These are phyloP conservation scores for Lachnellula suecica DNA, from an alignment of 2,329 filamentous ascomycete species.

Conservation along the genomic window DNA sequence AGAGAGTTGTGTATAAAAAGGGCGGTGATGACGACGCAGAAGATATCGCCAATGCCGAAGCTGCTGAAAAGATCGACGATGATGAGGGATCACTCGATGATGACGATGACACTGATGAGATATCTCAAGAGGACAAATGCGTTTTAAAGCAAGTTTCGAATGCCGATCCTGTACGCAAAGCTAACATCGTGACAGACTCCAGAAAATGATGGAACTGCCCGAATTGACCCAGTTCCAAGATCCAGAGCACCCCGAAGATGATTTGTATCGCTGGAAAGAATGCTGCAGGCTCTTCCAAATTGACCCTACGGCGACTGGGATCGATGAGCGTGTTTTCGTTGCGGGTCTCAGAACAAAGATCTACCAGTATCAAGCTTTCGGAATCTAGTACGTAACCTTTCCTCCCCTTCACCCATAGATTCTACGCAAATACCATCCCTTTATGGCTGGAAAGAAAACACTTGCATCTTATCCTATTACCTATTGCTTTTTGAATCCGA, in stretches of 20 bases:
- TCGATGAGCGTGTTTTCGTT: constrained; percentile 10
- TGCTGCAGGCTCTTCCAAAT: constrained; percentile 17
- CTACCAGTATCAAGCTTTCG: constrained; percentile 20
- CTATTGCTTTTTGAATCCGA: background rate
- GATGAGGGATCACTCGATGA: background rate
- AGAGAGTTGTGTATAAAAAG: background rate
- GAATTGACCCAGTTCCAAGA: constrained; percentile 11
- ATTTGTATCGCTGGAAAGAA: constrained; percentile 8
- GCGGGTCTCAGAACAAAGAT: constrained; percentile 12
- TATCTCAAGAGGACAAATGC: background rate
- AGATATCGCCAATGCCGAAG: background rate
- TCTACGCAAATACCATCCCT: background rate
- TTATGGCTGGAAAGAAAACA: too few relatives aligned
- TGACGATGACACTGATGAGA: background rate
- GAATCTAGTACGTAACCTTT: constrained; percentile 3
- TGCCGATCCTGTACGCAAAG: background rate
- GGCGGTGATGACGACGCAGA: background rate
- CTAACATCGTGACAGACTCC: constrained; percentile 4
- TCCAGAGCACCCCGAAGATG: background rate
- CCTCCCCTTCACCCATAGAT: background rate
- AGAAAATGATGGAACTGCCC: constrained; percentile 13
- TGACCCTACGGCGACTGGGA: constrained; percentile 3
- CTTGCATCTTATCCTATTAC: background rate
- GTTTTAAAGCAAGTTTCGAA: background rate
- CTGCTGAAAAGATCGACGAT: background rate